phyloP scores from a whole-genome alignment of 345 rosid genomes.

The Eucalyptus fibrosa region DNA sequence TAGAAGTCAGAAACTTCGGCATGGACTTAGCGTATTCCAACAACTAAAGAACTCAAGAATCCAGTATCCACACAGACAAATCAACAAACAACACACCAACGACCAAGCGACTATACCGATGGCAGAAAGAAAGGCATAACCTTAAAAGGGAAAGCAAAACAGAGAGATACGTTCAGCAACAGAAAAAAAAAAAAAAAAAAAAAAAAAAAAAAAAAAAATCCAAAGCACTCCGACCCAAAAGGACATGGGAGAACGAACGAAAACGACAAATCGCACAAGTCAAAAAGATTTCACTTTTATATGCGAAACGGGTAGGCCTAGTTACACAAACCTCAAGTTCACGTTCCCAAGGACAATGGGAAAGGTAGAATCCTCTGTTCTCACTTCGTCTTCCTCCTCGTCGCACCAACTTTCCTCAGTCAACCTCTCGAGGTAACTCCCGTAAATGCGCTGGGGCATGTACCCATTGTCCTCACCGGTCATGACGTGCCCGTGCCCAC shows the following conservation, averaged over 20 bases:
- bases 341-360: neutral
- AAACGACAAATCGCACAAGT: neutral
- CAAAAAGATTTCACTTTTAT: neutral
- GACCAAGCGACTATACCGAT: neutral
- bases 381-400: slow-evolving; percentile 20
- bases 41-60: neutral
- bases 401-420: slow-evolving; percentile 12
- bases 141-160: neutral
- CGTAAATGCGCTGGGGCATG: slow-evolving; percentile 80
- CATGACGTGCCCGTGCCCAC: slow-evolving; percentile 98
- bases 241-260: neutral
- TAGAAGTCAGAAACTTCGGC: neutral
- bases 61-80: neutral
- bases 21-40: neutral
- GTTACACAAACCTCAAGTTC: neutral
- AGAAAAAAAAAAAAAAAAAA: too few species aligned
- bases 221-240: neutral
- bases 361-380: slow-evolving; percentile 12
- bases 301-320: neutral
- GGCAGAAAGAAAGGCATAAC: too few species aligned
- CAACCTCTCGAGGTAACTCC: slow-evolving; percentile 89
- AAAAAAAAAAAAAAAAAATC: too few species aligned
- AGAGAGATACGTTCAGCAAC: neutral
- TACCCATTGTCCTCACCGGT: slow-evolving; percentile 74
- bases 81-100: neutral